Base-by-base conservation (phyloP, 1,139 yeast genomes). In the Geotrichum macrosporum region DNA sequence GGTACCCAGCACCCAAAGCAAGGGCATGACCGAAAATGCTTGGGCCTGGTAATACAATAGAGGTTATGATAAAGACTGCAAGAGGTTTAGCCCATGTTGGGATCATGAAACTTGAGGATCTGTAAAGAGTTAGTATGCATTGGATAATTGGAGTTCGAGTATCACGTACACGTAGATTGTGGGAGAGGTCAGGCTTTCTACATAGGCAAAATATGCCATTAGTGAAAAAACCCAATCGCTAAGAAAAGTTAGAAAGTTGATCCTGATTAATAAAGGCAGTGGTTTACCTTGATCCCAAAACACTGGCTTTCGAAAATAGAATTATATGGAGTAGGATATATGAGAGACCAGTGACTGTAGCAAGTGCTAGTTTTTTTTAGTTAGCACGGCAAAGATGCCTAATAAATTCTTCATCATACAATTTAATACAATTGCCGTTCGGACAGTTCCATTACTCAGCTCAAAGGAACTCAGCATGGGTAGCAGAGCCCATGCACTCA, bases 351-450 rank as follows among this genome's bases (percentile, higher is more conserved):
- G 92, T 75, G 6, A 79, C 66, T 1, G 83, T 81, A 0, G 95
- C 84, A 48, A 84, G 66, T 22, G 84, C 55, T 37, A 29, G n/a
- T n/a, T 10, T 10, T 8, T 24, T 8, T 24, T 24, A 24, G 27
- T 10, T 24, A 24, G n/a, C n/a, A n/a, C n/a, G n/a, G n/a, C n/a
- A 24, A 24, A 10, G 5, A 37, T 4, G 12, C 13, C 29, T 29
- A 37, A 32, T 22, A 15, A 34, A 19, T 18, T 9, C 10, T 10
- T 9, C 9, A 3, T 26, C 41, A 8, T 19, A 37, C 41, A 33
- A 63, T 87, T 86, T 50, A 89, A 70, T 18, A 88, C 81, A 45
- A 89, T 73, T 1, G 95, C 96, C 2, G 96, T 84, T 62, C 85
- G 78, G 1, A 89, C 81, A 0, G 97, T 88, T 8, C 97, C 97